Evolutionary conservation across 1,139 yeast genomes (phyloP).

Genomic region (Geotrichum cucujoidarum): DNA sequence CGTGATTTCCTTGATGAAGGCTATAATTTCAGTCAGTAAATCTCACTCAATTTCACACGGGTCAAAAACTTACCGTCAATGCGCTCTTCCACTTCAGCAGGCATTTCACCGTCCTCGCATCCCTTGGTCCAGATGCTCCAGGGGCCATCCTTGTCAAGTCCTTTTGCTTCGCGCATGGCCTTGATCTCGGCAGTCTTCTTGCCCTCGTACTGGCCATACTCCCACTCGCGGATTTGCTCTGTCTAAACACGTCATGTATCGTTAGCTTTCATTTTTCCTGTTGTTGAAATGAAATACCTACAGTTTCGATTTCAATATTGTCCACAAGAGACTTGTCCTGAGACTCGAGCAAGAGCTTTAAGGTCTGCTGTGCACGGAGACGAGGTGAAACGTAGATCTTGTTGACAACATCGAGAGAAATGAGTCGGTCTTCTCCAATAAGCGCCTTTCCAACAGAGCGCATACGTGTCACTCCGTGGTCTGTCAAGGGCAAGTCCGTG

Average conservation of each 20-base stretch:
- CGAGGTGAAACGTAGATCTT: slow-evolving; percentile 76
- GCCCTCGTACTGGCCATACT: slow-evolving; percentile 94
- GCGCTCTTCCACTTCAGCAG: slow-evolving; percentile 59
- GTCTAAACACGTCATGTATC: no score
- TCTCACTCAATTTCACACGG: background rate
- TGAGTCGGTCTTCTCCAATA: slow-evolving; percentile 55
- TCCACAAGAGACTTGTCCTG: background rate
- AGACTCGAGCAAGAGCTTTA: slow-evolving; percentile 45
- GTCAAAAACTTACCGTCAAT: slow-evolving; percentile 43
- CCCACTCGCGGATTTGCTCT: slow-evolving; percentile 85
- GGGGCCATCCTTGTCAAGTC: slow-evolving; percentile 36
- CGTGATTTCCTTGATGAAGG: slow-evolving; percentile 56
- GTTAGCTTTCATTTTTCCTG: no score
- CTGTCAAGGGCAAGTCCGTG: slow-evolving; percentile 75
- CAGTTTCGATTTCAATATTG: slow-evolving; percentile 6
- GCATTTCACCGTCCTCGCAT: slow-evolving; percentile 81
- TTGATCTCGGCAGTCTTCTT: slow-evolving; percentile 61
- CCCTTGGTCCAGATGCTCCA: slow-evolving; percentile 93
- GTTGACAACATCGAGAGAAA: slow-evolving; percentile 59
- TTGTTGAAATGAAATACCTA: no score
- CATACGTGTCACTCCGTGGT: slow-evolving; percentile 74
- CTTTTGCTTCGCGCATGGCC: slow-evolving; percentile 53
- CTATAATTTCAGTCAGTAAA: background rate
- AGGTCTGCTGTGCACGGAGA: slow-evolving; percentile 68
- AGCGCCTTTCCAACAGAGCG: slow-evolving; percentile 63